A percentile compares a stretch with the other conserved stretches of the same genome.
Evolutionary conservation across 495 filamentous ascomycete species (phyloP).

Genomic region (Aspergillus homomorphus): DNA sequence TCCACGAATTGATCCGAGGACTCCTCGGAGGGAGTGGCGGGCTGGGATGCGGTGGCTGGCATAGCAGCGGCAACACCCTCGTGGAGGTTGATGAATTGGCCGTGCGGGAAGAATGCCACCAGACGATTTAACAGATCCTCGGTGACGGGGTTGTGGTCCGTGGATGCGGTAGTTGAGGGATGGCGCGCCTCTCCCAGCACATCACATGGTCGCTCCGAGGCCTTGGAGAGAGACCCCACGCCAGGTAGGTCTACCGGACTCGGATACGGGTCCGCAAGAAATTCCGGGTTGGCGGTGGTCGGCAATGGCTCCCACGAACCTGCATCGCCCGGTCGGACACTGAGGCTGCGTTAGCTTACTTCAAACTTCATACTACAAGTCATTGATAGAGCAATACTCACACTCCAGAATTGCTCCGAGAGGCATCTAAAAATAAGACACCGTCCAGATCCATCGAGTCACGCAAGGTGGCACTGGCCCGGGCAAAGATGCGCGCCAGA

Average conservation of each 20-base stretch:
- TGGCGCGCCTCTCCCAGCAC: constrained; percentile 8
- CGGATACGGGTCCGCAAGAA: constrained; percentile 19
- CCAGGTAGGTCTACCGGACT: constrained; percentile 20
- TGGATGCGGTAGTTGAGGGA: neutral
- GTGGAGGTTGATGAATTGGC: constrained; percentile 15
- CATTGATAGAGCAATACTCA: constrained; percentile 13
- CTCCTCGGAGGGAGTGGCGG: neutral
- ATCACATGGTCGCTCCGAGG: constrained; percentile 12
- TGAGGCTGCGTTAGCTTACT: neutral
- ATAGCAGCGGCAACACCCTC: neutral
- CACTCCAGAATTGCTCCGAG: constrained; percentile 25
- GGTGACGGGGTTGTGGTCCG: neutral
- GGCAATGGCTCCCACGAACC: constrained; percentile 28
- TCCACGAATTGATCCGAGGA: neutral
- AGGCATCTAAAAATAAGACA: constrained; percentile 39
- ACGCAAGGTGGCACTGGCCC: constrained; percentile 36
- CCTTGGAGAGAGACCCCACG: constrained; percentile 21
- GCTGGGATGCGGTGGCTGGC: neutral
- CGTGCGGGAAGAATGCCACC: constrained; percentile 11
- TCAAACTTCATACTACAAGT: neutral
- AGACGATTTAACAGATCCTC: constrained; percentile 9
- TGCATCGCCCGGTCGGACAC: constrained; percentile 13
- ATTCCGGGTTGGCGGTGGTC: constrained; percentile 15
- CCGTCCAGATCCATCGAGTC: constrained; percentile 44
- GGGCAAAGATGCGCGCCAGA: constrained; percentile 30